Evolutionary conservation across 1,139 yeast species (phyloP).

Genomic region (Zygosaccharomyces sapae): DNA sequence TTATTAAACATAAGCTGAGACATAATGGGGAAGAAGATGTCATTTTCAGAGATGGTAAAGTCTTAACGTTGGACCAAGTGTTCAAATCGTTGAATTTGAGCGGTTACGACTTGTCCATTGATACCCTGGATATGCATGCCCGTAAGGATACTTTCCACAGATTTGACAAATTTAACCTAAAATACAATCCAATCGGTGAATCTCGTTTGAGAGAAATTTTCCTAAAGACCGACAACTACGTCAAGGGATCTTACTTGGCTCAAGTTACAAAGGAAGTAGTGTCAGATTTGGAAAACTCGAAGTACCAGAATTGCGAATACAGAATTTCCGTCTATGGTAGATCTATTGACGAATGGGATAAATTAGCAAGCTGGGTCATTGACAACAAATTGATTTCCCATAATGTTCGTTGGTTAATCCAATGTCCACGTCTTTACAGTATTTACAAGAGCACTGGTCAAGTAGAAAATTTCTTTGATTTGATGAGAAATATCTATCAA

Average conservation of each 20-base stretch:
- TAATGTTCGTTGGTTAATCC: slow-evolving; percentile 95
- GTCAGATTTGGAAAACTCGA: slow-evolving; percentile 87
- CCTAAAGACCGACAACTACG: slow-evolving; percentile 89
- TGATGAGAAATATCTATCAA: slow-evolving; percentile 70
- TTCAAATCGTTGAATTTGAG: slow-evolving; percentile 85
- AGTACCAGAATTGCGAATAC: slow-evolving; percentile 95
- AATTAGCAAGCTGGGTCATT: slow-evolving; percentile 88
- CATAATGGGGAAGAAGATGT: slow-evolving; percentile 83
- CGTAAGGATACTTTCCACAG: slow-evolving; percentile 97
- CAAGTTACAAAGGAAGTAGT: slow-evolving; percentile 91
- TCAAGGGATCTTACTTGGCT: slow-evolving; percentile 83
- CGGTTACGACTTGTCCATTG: slow-evolving; percentile 92
- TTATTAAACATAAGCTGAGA: slow-evolving; percentile 84
- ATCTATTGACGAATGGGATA: slow-evolving; percentile 88
- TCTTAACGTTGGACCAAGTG: slow-evolving; percentile 81
- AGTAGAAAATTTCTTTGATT: slow-evolving; percentile 68
- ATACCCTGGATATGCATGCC: slow-evolving; percentile 98
- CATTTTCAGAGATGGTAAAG: slow-evolving; percentile 86
- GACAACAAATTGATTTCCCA: slow-evolving; percentile 89
- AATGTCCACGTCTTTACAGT: slow-evolving; percentile 90
- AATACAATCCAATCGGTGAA: slow-evolving; percentile 97
- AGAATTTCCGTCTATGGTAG: slow-evolving; percentile 94
- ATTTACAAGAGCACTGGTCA: slow-evolving; percentile 74
- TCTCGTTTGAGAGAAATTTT: slow-evolving; percentile 94
- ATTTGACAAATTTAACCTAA: slow-evolving; percentile 94